Percentiles rank a stretch among this genome's conserved stretches.
These are phyloP conservation scores for Solanum hybrid DNA, from an alignment of 305 asterid species.

Conservation along the genomic window DNA sequence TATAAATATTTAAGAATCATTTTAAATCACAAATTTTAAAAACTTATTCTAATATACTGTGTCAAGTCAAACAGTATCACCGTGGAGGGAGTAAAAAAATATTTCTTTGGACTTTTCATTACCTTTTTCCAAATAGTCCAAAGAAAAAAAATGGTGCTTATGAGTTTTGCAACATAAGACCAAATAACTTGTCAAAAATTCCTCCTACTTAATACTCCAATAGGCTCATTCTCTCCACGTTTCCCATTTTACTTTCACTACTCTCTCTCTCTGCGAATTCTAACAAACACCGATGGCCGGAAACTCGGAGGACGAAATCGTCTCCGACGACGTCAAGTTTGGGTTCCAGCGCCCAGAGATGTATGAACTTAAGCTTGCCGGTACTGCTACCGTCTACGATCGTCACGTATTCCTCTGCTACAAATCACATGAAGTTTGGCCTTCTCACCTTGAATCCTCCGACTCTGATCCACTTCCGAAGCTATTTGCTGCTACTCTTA, in stretches of 20 bases:
- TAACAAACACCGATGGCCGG: conserved; percentile 6
- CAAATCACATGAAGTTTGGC: conserved; percentile 77
- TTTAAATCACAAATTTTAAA: too few relatives aligned
- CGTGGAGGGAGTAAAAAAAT: not conserved
- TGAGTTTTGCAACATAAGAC: not conserved
- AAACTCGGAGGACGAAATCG: conserved; percentile 28
- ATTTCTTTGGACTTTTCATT: not conserved
- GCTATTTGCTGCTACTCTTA: conserved; percentile 46
- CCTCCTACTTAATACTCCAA: not conserved
- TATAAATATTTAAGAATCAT: too few relatives aligned
- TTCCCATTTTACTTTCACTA: conserved; percentile 4
- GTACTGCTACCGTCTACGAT: conserved; percentile 56
- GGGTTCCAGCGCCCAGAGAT: conserved; percentile 86
- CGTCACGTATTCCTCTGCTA: conserved; percentile 88
- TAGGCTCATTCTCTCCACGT: conserved; percentile 19
- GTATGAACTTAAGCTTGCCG: conserved; percentile 49
- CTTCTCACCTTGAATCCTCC: conserved; percentile 61
- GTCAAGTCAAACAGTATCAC: not conserved
- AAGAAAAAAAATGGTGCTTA: not conserved
- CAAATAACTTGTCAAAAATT: not conserved
- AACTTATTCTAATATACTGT: too few relatives aligned
- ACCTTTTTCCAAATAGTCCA: not conserved
- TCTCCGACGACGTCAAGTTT: conserved; percentile 28
- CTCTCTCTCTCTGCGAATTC: not conserved
- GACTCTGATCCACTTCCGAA: conserved; percentile 81